Conservation (phyloP, 192 early-diverging fungal species). For the Coemansia erecta region DNA sequence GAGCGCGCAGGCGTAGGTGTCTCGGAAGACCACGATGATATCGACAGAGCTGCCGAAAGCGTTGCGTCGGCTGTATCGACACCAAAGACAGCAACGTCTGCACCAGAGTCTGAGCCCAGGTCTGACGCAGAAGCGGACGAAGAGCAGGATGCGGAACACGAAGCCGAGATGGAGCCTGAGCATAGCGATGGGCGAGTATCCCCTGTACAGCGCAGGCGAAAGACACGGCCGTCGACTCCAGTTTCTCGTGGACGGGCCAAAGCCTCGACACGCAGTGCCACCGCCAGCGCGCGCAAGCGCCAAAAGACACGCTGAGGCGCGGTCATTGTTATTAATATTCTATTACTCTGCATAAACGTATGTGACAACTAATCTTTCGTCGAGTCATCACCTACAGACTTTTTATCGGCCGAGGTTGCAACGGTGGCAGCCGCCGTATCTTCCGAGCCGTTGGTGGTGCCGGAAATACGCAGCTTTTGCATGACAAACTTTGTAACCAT, state of each 20-base stretch:
- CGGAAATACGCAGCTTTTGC: constrained; percentile 37
- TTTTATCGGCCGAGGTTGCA: constrained; percentile 33
- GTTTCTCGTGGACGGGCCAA: constrained; percentile 40
- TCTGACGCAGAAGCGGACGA: constrained; percentile 11
- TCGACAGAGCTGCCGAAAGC: constrained; percentile 7
- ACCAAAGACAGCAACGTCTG: constrained; percentile 11
- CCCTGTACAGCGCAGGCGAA: constrained; percentile 21
- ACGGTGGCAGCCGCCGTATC: constrained; percentile 40
- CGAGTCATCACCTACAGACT: constrained; percentile 35
- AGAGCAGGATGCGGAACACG: constrained; percentile 2
- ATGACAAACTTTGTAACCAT: constrained; percentile 56
- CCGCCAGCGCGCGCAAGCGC: constrained; percentile 27
- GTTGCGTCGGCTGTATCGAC: constrained; percentile 3
- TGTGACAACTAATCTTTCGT: not conserved
- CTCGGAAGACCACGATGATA: constrained; percentile 22
- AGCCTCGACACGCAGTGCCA: constrained; percentile 16
- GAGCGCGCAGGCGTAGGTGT: constrained; percentile 34
- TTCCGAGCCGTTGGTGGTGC: constrained; percentile 14
- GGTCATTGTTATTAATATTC: constrained; percentile 1
- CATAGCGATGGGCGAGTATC: constrained; percentile 26
- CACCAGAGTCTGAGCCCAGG: constrained; percentile 9
- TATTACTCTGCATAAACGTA: not conserved
- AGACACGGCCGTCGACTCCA: constrained; percentile 39
- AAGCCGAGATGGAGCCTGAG: constrained; percentile 12
- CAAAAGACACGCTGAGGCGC: constrained; percentile 22